Conservation (phyloP, 1,139 yeast species). For the Yamadazyma dushanensis region DNA sequence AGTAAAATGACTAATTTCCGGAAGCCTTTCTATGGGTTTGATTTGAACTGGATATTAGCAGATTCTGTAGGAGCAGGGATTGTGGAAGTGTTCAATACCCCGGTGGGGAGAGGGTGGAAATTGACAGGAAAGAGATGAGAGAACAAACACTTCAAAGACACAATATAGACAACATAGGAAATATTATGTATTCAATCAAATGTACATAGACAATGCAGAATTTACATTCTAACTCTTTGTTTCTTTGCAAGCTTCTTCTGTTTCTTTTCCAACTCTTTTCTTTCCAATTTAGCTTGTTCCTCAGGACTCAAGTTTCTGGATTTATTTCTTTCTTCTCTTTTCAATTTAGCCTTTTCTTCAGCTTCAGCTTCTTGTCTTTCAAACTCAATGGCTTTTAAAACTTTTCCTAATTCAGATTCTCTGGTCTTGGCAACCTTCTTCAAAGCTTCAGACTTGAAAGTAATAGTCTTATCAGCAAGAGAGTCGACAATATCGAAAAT, state of each 20-base stretch:
- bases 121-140: constrained; percentile 48
- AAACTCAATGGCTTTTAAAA: constrained; percentile 59
- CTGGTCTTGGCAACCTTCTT: constrained; percentile 75
- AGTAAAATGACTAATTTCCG: constrained; percentile 46
- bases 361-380: constrained; percentile 67
- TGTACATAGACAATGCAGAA: neutral
- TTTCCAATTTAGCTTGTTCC: constrained; percentile 73
- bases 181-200: neutral
- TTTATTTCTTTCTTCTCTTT: constrained; percentile 59
- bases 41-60: constrained; percentile 62
- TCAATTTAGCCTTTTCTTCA: constrained; percentile 67
- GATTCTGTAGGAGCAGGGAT: constrained; percentile 70
- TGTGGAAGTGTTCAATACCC: constrained; percentile 65
- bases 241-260: constrained; percentile 44
- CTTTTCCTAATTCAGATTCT: constrained; percentile 65
- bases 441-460: constrained; percentile 65
- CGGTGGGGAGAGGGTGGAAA: constrained; percentile 72
- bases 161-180: neutral
- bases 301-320: constrained; percentile 62
- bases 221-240: constrained; percentile 40
- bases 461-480: constrained; percentile 44
- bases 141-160: neutral
- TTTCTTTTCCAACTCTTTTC: constrained; percentile 52
- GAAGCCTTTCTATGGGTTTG: constrained; percentile 60
- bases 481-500: constrained; percentile 55